Evolutionary conservation across 2,329 filamentous ascomycete species (phyloP).

Genomic region (Curvularia verruculosa): DNA sequence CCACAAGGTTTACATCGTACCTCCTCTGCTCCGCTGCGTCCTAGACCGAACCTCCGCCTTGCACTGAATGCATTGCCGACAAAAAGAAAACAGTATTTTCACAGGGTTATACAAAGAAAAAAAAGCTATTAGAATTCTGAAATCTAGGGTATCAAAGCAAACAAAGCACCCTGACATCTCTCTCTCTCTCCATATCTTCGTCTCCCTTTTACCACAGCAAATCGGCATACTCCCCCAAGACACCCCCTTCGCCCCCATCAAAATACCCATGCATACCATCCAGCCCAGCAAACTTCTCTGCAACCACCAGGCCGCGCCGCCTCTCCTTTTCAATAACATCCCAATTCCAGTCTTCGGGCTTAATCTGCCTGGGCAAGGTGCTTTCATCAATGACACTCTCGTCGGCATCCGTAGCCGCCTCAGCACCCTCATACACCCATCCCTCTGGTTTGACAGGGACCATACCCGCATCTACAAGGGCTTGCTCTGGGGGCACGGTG

Average conservation of each 20-base stretch:
- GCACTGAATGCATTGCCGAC: too few relatives aligned
- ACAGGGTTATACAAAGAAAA: not conserved
- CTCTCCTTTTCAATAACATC: slow-evolving; percentile 65
- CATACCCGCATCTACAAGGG: slow-evolving; percentile 73
- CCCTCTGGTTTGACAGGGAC: slow-evolving; percentile 75
- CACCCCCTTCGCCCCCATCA: slow-evolving; percentile 51
- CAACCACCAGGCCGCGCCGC: slow-evolving; percentile 60
- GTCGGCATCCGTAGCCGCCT: too few relatives aligned
- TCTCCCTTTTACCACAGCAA: slow-evolving; percentile 25
- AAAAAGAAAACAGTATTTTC: not conserved
- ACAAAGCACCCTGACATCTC: too few relatives aligned
- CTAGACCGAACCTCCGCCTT: too few relatives aligned
- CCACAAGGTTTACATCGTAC: too few relatives aligned
- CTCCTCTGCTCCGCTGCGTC: too few relatives aligned
- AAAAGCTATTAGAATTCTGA: not conserved
- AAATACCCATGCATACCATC: slow-evolving; percentile 62
- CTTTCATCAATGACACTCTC: slow-evolving; percentile 9
- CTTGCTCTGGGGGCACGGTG: slow-evolving; percentile 81
- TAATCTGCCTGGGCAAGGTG: slow-evolving; percentile 39
- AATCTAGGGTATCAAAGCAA: not conserved
- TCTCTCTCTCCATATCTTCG: not conserved
- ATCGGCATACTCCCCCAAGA: slow-evolving; percentile 53
- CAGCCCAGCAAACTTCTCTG: slow-evolving; percentile 61
- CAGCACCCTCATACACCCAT: slow-evolving; percentile 31
- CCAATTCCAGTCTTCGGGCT: slow-evolving; percentile 62